A percentile compares a stretch with the other conserved stretches of the same genome.
phyloP scores from a whole-genome alignment of 805 yeast genomes.

The Nakazawaea ernobii region DNA sequence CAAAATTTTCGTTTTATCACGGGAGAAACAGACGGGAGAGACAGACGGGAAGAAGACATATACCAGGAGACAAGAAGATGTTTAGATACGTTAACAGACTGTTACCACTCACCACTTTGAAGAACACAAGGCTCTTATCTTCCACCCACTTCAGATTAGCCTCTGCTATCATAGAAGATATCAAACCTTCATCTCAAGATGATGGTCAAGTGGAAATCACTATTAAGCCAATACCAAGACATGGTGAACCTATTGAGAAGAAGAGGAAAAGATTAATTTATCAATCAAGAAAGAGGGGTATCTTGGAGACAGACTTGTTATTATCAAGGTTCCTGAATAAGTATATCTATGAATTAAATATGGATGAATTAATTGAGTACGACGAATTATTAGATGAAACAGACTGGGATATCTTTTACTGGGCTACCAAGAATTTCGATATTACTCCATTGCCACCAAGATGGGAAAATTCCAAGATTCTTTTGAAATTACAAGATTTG shows the following conservation, averaged over 20 bases:
- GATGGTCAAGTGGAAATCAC: conserved; percentile 38
- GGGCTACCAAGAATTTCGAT: conserved; percentile 85
- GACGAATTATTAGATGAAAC: conserved; percentile 82
- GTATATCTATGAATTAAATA: conserved; percentile 52
- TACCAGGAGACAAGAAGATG: background rate
- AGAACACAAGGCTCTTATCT: background rate
- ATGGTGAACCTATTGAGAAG: conserved; percentile 63
- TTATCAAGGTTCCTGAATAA: conserved; percentile 81
- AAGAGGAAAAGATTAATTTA: conserved; percentile 86
- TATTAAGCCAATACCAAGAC: conserved; percentile 72
- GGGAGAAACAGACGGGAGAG: background rate
- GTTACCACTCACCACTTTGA: background rate
- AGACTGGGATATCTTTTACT: conserved; percentile 99
- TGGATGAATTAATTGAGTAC: conserved; percentile 75
- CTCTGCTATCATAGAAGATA: conserved; percentile 3
- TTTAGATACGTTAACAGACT: background rate
- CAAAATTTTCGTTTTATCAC: background rate
- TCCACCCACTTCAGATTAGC: background rate
- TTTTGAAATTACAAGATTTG: conserved; percentile 62
- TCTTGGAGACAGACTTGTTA: conserved; percentile 84
- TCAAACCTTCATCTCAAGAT: background rate
- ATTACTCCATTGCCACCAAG: conserved; percentile 83
- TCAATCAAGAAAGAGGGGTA: conserved; percentile 93
- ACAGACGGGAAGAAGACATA: background rate
- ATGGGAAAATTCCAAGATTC: conserved; percentile 68